Percentiles rank a stretch among this genome's conserved stretches.
Evolutionary conservation across 306 rosid genomes (phyloP).

Genomic region (Alnus rubra): DNA sequence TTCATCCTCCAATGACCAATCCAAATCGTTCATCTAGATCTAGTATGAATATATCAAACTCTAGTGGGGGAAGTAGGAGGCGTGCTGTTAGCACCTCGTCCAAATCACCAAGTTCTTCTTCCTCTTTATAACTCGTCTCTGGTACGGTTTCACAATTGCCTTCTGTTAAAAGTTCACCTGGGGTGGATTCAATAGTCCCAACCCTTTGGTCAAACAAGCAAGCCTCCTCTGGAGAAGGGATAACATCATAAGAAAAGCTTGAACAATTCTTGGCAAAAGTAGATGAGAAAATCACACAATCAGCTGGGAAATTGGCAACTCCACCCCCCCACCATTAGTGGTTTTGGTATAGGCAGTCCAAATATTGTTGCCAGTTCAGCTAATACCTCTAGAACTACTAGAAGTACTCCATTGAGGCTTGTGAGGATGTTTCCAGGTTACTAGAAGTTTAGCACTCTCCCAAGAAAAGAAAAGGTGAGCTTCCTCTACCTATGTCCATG

Average conservation of each 20-base stretch:
- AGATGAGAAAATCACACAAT: constrained; percentile 71
- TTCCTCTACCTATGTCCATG: constrained; percentile 93
- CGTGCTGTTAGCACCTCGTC: constrained; percentile 51
- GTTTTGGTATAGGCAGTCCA: constrained; percentile 75
- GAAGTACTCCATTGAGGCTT: constrained; percentile 87
- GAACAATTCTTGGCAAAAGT: constrained; percentile 82
- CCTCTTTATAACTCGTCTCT: constrained; percentile 67
- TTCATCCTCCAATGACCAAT: constrained; percentile 66
- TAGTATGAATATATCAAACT: constrained; percentile 49
- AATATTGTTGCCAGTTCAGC: constrained; percentile 59
- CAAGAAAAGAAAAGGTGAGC: constrained; percentile 85
- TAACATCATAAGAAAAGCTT: constrained; percentile 82
- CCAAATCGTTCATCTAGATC: constrained; percentile 48
- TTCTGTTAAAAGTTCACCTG: constrained; percentile 48
- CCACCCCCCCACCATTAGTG: constrained; percentile 79
- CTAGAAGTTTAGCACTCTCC: constrained; percentile 86
- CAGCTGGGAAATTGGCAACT: constrained; percentile 79
- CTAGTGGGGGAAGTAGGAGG: constrained; percentile 51
- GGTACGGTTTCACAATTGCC: constrained; percentile 59
- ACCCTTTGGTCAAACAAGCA: constrained; percentile 84
- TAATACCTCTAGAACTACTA: constrained; percentile 74
- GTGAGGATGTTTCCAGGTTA: constrained; percentile 97
- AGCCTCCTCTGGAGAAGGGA: constrained; percentile 56
- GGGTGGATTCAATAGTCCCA: constrained; percentile 53
- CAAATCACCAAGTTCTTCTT: constrained; percentile 56